phyloP scores from a whole-genome alignment of 352 stramenopile species.

The Globisporangium heterothallicum region DNA sequence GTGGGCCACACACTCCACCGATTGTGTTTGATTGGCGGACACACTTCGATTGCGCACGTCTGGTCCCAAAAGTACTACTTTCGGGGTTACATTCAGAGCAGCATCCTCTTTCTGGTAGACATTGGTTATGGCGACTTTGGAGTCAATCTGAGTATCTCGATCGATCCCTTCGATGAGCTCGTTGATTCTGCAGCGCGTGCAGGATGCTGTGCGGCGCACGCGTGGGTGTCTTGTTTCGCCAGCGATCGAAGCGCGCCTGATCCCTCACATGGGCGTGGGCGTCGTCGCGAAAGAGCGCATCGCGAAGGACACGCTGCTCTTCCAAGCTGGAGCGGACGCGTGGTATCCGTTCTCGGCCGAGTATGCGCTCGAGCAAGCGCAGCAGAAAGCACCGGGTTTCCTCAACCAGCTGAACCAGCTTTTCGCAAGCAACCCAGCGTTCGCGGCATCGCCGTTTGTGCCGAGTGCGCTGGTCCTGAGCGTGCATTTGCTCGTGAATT shows the following conservation, averaged over 20 bases:
- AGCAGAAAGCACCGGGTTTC: slow-evolving; percentile 59
- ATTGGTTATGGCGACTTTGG: too few species aligned
- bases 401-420: slow-evolving; percentile 50
- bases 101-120: too few species aligned
- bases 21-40: too few species aligned
- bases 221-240: slow-evolving; percentile 46
- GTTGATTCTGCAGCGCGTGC: slow-evolving; percentile 37
- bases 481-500: slow-evolving; percentile 64
- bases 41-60: too few species aligned
- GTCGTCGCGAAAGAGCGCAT: slow-evolving; percentile 51
- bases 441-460: slow-evolving; percentile 40
- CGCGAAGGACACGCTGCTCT: slow-evolving; percentile 53
- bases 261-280: slow-evolving; percentile 60
- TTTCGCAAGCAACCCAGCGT: slow-evolving; percentile 22
- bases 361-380: slow-evolving; percentile 48
- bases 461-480: slow-evolving; percentile 61
- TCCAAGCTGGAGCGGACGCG: slow-evolving; percentile 43
- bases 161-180: slow-evolving; percentile 2
- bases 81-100: too few species aligned
- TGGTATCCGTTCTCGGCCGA: slow-evolving; percentile 81
- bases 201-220: slow-evolving; percentile 46
- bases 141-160: slow-evolving; percentile 7
- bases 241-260: slow-evolving; percentile 37
- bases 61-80: too few species aligned
- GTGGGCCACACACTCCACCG: too few species aligned